Base-by-base conservation (phyloP, 345 rosid species). In the Heritiera littoralis region DNA sequence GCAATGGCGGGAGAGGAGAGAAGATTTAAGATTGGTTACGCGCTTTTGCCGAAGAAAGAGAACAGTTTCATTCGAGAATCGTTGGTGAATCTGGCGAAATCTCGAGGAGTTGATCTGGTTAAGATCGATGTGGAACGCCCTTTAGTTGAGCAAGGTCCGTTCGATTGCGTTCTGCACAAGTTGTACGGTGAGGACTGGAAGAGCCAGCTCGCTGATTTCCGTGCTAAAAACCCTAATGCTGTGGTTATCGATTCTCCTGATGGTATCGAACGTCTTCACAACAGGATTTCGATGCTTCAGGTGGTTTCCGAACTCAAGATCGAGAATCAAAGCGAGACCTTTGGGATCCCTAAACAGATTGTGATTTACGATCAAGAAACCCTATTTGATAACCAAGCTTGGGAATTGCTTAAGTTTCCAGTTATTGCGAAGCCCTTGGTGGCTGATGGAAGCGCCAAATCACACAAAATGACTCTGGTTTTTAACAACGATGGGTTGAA, bases 151-250 rank as follows among this genome's bases (percentile, higher is more conserved):
- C 94, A 90, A 58, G 90, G 91, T 0, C 89, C 89, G 60, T 88
- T 89, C 80, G 89, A 90, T 82, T 90, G 92, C 80, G 66, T 90
- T 17, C 79, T 89, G 40, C 94, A 90, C 86, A 90, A 90, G 74
- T 65, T 90, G 64, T 81, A 86, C 85, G 86, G 86, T 43, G 87
- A 83, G 5, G 90, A 78, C n/a, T 90, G 94, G 94, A 78, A 66
- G 80, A 70, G 72, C 20, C 88, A 89, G 70, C 79, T 90, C 17
- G 77, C 52, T 3, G 86, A 76, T 51, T 90, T 86, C 79, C 49
- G 60, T 30, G 35, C 59, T 7, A 49, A 28, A n/a, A 60, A 88
- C 81, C 92, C 90, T 76, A 83, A 80, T 77, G 86, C 84, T 17
- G 78, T 58, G 7, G 32, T 91, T 9, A 28, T 89, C 9, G 94